These are phyloP conservation scores for Ceratobasidium theobromae DNA, from an alignment of 1,284 basidiomycete species.

Conservation along the genomic window DNA sequence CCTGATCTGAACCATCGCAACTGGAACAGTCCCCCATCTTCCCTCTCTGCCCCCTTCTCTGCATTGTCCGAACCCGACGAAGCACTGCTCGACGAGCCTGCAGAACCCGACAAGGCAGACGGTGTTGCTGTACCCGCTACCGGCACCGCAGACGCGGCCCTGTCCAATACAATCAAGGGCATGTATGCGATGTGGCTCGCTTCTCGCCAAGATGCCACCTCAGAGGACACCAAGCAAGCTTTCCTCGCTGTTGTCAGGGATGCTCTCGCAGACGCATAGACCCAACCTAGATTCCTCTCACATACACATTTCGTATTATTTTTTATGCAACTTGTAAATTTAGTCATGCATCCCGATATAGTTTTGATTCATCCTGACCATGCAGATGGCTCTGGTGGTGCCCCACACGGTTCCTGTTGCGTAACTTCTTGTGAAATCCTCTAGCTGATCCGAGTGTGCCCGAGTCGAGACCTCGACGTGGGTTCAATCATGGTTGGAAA, in stretches of 20 bases:
- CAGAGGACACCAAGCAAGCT: slow-evolving; percentile 22
- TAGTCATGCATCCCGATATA: background rate
- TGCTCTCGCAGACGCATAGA: background rate
- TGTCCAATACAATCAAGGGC: slow-evolving; percentile 15
- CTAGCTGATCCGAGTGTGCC: slow-evolving; percentile 17
- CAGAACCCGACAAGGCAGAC: background rate
- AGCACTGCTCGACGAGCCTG: slow-evolving; percentile 15
- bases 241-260: slow-evolving; percentile 12
- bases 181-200: slow-evolving; percentile 28
- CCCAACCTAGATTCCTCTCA: background rate
- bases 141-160: background rate
- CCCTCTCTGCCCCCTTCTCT: slow-evolving; percentile 24
- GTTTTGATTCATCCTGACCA: too few species aligned
- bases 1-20: slow-evolving; percentile 21
- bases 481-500: background rate
- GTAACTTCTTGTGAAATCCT: too few species aligned
- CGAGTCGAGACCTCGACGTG: background rate
- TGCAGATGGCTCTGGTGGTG: too few species aligned
- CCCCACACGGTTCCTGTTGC: too few species aligned
- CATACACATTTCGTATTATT: background rate
- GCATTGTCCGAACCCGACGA: slow-evolving; percentile 27
- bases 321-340: slow-evolving; percentile 2
- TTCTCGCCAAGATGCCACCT: background rate
- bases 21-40: slow-evolving; percentile 29
- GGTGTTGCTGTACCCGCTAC: background rate